Percentiles rank a stretch among this genome's conserved stretches.
Conservation (phyloP, 2,329 filamentous ascomycete species). For the Pseudogymnoascus sp. region DNA sequence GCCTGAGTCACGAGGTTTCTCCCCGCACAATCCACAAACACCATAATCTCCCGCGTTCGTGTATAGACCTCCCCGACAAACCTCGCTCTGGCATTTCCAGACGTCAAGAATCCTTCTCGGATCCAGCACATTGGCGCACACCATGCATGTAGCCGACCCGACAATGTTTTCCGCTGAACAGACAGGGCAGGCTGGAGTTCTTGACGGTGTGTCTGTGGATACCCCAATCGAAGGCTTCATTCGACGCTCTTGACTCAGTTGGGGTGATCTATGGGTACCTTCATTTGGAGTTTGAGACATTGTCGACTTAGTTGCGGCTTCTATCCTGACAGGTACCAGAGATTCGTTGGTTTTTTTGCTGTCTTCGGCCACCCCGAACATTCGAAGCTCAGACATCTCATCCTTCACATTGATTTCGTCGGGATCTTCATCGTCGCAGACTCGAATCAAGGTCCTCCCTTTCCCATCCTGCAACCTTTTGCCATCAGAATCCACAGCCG, state of each 20-base stretch:
- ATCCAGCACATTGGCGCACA: conserved; percentile 63
- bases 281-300: background rate
- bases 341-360: conserved; percentile 8
- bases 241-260: background rate
- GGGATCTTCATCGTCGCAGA: conserved; percentile 63
- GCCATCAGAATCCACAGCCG: conserved; percentile 57
- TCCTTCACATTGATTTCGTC: conserved; percentile 48
- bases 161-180: conserved; percentile 60
- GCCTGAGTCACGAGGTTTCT: background rate
- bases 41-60: conserved; percentile 62
- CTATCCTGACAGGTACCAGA: background rate
- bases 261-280: background rate
- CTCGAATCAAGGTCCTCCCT: conserved; percentile 59
- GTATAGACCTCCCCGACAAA: conserved; percentile 50
- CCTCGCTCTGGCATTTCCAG: conserved; percentile 54
- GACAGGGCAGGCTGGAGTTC: conserved; percentile 39
- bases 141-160: conserved; percentile 49
- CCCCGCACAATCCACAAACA: conserved; percentile 60
- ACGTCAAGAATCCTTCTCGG: conserved; percentile 40
- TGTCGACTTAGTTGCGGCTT: background rate
- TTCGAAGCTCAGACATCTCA: conserved; percentile 58
- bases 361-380: conserved; percentile 20
- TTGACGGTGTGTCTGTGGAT: background rate
- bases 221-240: background rate
- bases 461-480: conserved; percentile 55